A percentile compares a stretch with the other conserved stretches of the same genome.
These are phyloP conservation scores for Cladorrhinum sp. DNA, from an alignment of 2,329 filamentous ascomycete species.

Conservation along the genomic window DNA sequence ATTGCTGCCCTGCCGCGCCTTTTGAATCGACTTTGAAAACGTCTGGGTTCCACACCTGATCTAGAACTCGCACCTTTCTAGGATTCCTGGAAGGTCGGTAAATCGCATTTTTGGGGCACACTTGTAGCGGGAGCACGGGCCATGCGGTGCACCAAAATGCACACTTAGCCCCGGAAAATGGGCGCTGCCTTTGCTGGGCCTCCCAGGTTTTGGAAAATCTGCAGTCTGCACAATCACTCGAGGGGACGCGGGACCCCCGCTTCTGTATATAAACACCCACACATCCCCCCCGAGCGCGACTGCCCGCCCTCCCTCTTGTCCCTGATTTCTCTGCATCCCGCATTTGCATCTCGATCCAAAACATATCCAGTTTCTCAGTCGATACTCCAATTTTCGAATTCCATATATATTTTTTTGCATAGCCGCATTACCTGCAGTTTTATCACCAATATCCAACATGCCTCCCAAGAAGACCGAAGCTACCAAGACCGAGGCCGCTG, in stretches of 20 bases:
- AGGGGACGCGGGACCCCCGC: conserved; percentile 55
- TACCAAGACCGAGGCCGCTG: conserved; percentile 48
- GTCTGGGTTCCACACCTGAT: conserved; percentile 1
- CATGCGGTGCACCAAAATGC: conserved; percentile 13
- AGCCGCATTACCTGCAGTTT: conserved; percentile 23
- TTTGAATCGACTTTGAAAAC: neutral
- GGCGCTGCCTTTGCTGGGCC: conserved; percentile 25
- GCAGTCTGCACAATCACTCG: conserved; percentile 31
- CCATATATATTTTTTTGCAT: neutral
- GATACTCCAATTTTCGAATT: conserved; percentile 1
- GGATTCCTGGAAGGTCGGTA: neutral
- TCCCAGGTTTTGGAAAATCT: neutral
- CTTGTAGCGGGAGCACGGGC: conserved; percentile 19
- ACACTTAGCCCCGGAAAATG: conserved; percentile 19
- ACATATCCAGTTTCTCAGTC: conserved; percentile 27
- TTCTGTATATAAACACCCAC: conserved; percentile 57
- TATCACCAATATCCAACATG: conserved; percentile 43
- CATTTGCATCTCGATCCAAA: conserved; percentile 27
- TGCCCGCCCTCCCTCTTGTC: conserved; percentile 40
- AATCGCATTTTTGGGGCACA: conserved; percentile 4
- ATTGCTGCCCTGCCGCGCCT: conserved; percentile 16
- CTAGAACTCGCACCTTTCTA: neutral
- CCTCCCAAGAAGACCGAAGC: conserved; percentile 59
- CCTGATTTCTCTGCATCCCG: conserved; percentile 40
- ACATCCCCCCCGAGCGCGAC: conserved; percentile 54